Conservation (phyloP, 1,139 yeast genomes). For the Geotrichum carabidarum region DNA sequence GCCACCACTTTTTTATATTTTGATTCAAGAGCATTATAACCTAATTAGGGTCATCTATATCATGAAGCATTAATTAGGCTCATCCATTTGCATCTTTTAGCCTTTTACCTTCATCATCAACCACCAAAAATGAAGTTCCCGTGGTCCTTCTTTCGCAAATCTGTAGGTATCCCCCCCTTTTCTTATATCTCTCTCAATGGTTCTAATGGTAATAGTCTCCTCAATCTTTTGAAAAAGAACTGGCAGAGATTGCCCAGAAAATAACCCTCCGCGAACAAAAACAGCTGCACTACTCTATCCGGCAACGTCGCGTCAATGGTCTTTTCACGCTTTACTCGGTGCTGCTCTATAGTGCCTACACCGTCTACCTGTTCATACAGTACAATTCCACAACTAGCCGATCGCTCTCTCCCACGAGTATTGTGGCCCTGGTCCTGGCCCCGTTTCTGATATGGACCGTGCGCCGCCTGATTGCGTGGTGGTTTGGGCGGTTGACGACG, state of each 20-base stretch:
- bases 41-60: too few relatives aligned
- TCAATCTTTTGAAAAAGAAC: slow-evolving; percentile 31
- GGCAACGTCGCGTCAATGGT: slow-evolving; percentile 32
- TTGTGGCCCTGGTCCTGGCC: slow-evolving; percentile 19
- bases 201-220: slow-evolving; percentile 6
- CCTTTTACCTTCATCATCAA: neutral
- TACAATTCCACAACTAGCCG: slow-evolving; percentile 8
- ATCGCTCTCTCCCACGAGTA: slow-evolving; percentile 9
- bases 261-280: slow-evolving; percentile 28
- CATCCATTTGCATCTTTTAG: too few relatives aligned
- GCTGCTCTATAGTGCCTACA: slow-evolving; percentile 27
- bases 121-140: neutral
- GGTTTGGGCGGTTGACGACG: slow-evolving; percentile 25
- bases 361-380: slow-evolving; percentile 22
- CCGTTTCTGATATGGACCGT: slow-evolving; percentile 28
- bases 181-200: neutral
- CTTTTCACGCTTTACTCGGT: slow-evolving; percentile 32
- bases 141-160: neutral
- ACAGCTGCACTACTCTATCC: slow-evolving; percentile 24
- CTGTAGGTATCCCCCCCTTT: neutral
- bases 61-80: too few relatives aligned
- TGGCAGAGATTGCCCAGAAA: slow-evolving; percentile 30
- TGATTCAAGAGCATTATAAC: too few relatives aligned
- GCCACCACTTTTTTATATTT: neutral
- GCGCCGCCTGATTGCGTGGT: slow-evolving; percentile 24